Evolutionary conservation across 140 eudicot species (phyloP).

Genomic region (Cichorium intybus): DNA sequence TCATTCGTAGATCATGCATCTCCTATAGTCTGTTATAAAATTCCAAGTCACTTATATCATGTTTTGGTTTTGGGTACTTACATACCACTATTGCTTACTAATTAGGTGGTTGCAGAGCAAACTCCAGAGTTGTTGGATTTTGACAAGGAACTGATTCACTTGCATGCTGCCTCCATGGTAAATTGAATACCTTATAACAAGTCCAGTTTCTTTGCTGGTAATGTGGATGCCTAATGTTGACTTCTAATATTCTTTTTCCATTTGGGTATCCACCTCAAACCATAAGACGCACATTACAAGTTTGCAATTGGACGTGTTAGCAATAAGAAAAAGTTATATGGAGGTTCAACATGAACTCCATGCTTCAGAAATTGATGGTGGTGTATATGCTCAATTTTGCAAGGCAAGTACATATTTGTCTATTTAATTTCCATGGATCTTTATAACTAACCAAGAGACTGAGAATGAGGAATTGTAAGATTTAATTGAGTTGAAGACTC

Average conservation of each 20-base stretch:
- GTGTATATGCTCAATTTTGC: neutral
- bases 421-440: too few species aligned
- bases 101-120: neutral
- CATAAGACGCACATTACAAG: neutral
- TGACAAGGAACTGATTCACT: neutral
- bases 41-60: neutral
- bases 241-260: neutral
- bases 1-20: too few species aligned
- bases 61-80: too few species aligned
- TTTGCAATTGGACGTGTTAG: neutral
- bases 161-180: neutral
- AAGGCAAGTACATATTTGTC: neutral
- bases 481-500: too few species aligned
- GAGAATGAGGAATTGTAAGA: too few species aligned
- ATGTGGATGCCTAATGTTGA: too few species aligned
- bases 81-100: too few species aligned
- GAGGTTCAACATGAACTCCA: neutral
- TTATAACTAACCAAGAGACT: too few species aligned
- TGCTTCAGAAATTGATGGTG: neutral
- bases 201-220: too few species aligned
- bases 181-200: neutral
- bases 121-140: neutral
- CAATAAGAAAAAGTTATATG: neutral
- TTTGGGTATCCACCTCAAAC: neutral
- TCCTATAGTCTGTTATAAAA: too few species aligned